Percentiles rank a stretch among this genome's conserved stretches.
Evolutionary conservation across 495 filamentous ascomycete genomes (phyloP).

Genomic region (Haplographium delicatum): DNA sequence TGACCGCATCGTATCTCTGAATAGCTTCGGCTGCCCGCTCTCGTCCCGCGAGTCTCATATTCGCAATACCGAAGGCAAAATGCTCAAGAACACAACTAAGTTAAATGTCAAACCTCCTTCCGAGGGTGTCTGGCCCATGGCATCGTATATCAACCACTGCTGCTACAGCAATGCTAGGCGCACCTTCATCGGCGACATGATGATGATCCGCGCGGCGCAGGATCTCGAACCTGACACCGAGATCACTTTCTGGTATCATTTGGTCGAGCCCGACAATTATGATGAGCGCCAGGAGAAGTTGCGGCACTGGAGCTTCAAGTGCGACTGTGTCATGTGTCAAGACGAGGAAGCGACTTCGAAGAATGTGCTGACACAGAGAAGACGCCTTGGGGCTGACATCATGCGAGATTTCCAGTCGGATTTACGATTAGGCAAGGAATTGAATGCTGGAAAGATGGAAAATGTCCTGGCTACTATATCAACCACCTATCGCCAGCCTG

Average conservation of each 20-base stretch:
- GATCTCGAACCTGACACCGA: constrained; percentile 46
- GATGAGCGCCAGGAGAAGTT: neutral
- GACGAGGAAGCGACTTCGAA: constrained; percentile 3
- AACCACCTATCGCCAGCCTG: neutral
- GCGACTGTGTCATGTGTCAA: constrained; percentile 40
- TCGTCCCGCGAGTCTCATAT: constrained; percentile 20
- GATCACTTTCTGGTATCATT: constrained; percentile 31
- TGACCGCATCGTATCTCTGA: constrained; percentile 32
- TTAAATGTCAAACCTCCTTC: no score
- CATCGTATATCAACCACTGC: constrained; percentile 53
- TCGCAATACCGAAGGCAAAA: constrained; percentile 16
- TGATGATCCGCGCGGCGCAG: constrained; percentile 44
- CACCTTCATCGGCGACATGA: constrained; percentile 56
- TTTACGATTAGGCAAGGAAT: no score
- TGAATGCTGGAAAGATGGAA: constrained; percentile 4
- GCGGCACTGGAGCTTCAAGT: constrained; percentile 37
- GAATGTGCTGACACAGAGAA: neutral
- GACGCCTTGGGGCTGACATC: neutral
- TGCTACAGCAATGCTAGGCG: constrained; percentile 42
- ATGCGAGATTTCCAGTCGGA: neutral
- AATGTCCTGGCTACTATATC: neutral
- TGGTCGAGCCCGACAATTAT: constrained; percentile 34
- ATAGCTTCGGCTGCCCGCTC: constrained; percentile 28
- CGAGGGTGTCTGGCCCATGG: constrained; percentile 45
- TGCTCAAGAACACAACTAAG: constrained; percentile 30